Evolutionary conservation across 1,284 basidiomycete species (phyloP).

Genomic region (Microbotryum scabiosae): DNA sequence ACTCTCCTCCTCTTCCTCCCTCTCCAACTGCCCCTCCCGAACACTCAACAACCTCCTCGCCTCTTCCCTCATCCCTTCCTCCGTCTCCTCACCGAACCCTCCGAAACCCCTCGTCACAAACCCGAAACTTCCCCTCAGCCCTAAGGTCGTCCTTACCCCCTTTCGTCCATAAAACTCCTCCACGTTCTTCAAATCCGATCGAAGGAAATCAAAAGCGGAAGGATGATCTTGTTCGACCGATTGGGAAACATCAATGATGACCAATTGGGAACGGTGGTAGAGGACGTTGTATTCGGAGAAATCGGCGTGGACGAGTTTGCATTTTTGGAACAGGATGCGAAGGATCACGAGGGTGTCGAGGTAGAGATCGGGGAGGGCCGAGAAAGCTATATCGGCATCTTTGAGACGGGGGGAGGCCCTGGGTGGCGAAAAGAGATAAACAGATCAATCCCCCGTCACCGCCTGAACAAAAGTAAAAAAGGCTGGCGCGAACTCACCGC

Average conservation of each 20-base stretch:
- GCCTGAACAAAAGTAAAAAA: not conserved
- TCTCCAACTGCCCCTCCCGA: slow-evolving; percentile 12
- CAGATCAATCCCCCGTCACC: slow-evolving; percentile 21
- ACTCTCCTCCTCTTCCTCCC: slow-evolving; percentile 27
- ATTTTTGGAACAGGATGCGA: slow-evolving; percentile 77
- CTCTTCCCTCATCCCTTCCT: slow-evolving; percentile 24
- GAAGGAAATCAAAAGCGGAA: slow-evolving; percentile 87
- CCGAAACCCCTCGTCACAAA: slow-evolving; percentile 62
- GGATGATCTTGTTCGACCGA: slow-evolving; percentile 98
- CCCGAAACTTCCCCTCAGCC: slow-evolving; percentile 76
- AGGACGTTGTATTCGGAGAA: slow-evolving; percentile 97
- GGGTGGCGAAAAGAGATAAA: not conserved
- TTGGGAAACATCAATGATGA: slow-evolving; percentile 97
- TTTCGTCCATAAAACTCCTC: slow-evolving; percentile 82
- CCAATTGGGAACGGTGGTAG: slow-evolving; percentile 58
- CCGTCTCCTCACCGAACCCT: slow-evolving; percentile 35
- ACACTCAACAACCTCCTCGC: slow-evolving; percentile 20
- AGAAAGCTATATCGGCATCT: slow-evolving; percentile 61
- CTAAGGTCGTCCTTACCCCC: slow-evolving; percentile 62
- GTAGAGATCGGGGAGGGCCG: slow-evolving; percentile 58
- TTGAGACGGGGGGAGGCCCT: slow-evolving; percentile 87
- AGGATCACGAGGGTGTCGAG: slow-evolving; percentile 69
- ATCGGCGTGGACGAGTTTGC: slow-evolving; percentile 94
- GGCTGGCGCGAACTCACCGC: slow-evolving; percentile 44
- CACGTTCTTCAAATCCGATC: slow-evolving; percentile 82